These are phyloP conservation scores for Spinacia oleracea DNA, from an alignment of 179 eudicot genomes.

Conservation along the genomic window DNA sequence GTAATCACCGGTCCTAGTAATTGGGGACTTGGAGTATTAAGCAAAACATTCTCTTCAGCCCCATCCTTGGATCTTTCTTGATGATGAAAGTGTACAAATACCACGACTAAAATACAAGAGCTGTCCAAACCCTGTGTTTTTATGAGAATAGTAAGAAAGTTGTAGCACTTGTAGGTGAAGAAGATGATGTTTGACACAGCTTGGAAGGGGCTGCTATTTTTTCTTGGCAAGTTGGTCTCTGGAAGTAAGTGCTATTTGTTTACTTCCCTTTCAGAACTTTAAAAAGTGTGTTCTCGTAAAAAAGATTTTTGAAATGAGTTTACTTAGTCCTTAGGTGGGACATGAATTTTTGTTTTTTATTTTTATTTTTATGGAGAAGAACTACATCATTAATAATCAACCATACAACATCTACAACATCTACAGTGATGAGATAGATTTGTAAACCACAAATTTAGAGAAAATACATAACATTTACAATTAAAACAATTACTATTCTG, in stretches of 20 bases:
- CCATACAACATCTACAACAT: too few relatives aligned
- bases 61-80: not conserved
- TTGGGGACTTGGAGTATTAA: not conserved
- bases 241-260: not conserved
- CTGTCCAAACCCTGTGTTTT: not conserved
- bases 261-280: not conserved
- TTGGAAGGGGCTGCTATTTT: not conserved
- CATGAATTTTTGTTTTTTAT: too few relatives aligned
- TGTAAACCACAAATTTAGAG: too few relatives aligned
- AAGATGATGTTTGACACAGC: not conserved
- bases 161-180: not conserved
- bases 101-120: not conserved
- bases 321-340: too few relatives aligned
- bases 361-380: too few relatives aligned
- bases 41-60: not conserved
- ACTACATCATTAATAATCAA: too few relatives aligned
- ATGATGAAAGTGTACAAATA: not conserved
- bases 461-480: too few relatives aligned
- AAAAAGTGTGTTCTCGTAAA: too few relatives aligned
- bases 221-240: not conserved
- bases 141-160: not conserved
- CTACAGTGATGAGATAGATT: too few relatives aligned
- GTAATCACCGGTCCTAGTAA: not conserved
- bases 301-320: too few relatives aligned
- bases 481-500: too few relatives aligned